phyloP scores from a whole-genome alignment of 345 rosid genomes.

The Pugionium cornutum region DNA sequence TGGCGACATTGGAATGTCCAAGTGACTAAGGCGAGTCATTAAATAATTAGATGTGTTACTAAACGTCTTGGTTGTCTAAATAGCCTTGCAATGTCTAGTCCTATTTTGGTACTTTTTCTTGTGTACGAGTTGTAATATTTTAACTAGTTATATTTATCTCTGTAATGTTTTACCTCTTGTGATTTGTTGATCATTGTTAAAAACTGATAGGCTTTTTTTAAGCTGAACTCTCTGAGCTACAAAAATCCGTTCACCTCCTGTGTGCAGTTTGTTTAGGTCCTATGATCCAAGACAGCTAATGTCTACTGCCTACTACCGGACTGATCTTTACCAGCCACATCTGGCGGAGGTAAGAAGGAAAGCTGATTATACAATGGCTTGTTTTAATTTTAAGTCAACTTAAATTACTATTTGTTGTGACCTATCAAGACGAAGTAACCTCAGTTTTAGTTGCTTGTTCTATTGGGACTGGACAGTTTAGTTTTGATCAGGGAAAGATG shows the following conservation, averaged over 20 bases:
- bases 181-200: conserved; percentile 9
- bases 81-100: not conserved
- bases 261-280: conserved; percentile 81
- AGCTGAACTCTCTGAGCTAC: conserved; percentile 22
- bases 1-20: not conserved
- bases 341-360: conserved; percentile 55
- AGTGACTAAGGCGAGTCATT: not conserved
- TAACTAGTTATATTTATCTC: not conserved
- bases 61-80: conserved; percentile 14
- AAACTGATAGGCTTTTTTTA: conserved; percentile 2
- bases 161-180: not conserved
- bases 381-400: conserved; percentile 10
- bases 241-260: conserved; percentile 15
- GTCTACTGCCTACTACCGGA: conserved; percentile 89
- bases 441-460: conserved; percentile 9
- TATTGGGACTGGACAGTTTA: conserved; percentile 2
- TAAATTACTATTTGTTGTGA: not conserved
- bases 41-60: conserved; percentile 5
- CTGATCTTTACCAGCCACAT: conserved; percentile 65
- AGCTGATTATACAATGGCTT: not conserved
- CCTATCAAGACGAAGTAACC: conserved; percentile 11
- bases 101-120: not conserved
- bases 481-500: conserved; percentile 10
- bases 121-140: conserved; percentile 1
- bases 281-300: conserved; percentile 69